Evolutionary conservation across 148 eudicot species (phyloP).

Genomic region (Rhododendron mucronatum): DNA sequence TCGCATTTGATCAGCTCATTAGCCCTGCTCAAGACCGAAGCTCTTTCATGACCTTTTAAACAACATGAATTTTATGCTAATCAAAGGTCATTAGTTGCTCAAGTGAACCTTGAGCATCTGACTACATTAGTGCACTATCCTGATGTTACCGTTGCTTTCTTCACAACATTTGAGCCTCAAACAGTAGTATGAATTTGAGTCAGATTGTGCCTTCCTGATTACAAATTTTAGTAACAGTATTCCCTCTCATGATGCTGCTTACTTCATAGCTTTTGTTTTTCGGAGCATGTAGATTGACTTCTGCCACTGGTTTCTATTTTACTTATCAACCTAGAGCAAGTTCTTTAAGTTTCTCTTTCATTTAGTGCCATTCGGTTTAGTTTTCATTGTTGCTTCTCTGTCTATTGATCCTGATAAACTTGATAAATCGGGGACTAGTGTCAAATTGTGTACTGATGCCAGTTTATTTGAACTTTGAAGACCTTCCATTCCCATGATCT

Average conservation of each 20-base stretch:
- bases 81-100: not conserved
- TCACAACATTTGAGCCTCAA: not conserved
- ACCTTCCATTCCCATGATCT: slow-evolving; percentile 50
- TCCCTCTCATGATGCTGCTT: slow-evolving; percentile 1
- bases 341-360: not conserved
- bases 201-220: not conserved
- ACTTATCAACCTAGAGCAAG: not conserved
- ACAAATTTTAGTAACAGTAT: not conserved
- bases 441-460: slow-evolving; percentile 11
- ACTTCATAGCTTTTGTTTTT: not conserved
- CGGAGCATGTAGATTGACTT: not conserved
- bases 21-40: not conserved
- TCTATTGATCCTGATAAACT: not conserved
- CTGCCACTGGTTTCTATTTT: not conserved
- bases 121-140: not conserved
- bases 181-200: not conserved
- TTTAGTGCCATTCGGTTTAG: not conserved
- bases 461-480: slow-evolving; percentile 32
- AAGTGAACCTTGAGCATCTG: not conserved
- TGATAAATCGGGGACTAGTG: not conserved
- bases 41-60: not conserved
- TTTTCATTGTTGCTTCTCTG: slow-evolving; percentile 9
- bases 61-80: not conserved
- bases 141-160: not conserved
- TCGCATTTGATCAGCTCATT: not conserved